phyloP scores from a whole-genome alignment of 2,329 filamentous ascomycete genomes.

The Xylaria sp. region DNA sequence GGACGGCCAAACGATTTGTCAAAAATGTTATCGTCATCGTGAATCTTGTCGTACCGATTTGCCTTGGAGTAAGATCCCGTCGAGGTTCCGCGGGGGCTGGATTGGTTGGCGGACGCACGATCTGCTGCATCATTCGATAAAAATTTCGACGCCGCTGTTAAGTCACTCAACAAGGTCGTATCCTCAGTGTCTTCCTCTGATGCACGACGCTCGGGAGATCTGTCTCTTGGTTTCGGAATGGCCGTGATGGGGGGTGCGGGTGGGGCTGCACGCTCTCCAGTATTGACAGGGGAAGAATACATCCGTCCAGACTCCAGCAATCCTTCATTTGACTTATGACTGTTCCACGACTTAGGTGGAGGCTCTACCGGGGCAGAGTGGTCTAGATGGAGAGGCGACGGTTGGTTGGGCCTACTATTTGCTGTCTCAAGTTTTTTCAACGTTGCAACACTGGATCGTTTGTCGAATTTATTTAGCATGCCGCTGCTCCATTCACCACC shows the following conservation, averaged over 20 bases:
- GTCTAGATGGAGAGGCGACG: slow-evolving; percentile 61
- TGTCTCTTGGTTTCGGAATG: slow-evolving; percentile 40
- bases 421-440: slow-evolving; percentile 59
- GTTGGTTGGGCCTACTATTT: slow-evolving; percentile 56
- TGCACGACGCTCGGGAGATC: slow-evolving; percentile 45
- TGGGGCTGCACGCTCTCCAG: slow-evolving; percentile 51
- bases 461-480: slow-evolving; percentile 66
- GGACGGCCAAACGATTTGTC: slow-evolving; percentile 57
- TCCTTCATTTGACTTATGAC: slow-evolving; percentile 61
- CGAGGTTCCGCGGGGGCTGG: slow-evolving; percentile 42
- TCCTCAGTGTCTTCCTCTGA: slow-evolving; percentile 62
- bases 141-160: slow-evolving; percentile 60
- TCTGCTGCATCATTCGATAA: slow-evolving; percentile 47
- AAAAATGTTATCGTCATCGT: slow-evolving; percentile 66
- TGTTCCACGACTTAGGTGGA: slow-evolving; percentile 61
- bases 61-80: slow-evolving; percentile 49
- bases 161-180: slow-evolving; percentile 62
- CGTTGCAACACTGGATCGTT: slow-evolving; percentile 63
- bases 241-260: slow-evolving; percentile 40
- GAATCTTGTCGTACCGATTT: slow-evolving; percentile 47
- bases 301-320: slow-evolving; percentile 55
- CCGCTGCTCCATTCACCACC: slow-evolving; percentile 67
- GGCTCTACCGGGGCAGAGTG: slow-evolving; percentile 57
- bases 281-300: slow-evolving; percentile 46
- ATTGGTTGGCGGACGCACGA: slow-evolving; percentile 33